Conservation (phyloP, 768 basidiomycete species). For the Leccinum disarticulatum region DNA sequence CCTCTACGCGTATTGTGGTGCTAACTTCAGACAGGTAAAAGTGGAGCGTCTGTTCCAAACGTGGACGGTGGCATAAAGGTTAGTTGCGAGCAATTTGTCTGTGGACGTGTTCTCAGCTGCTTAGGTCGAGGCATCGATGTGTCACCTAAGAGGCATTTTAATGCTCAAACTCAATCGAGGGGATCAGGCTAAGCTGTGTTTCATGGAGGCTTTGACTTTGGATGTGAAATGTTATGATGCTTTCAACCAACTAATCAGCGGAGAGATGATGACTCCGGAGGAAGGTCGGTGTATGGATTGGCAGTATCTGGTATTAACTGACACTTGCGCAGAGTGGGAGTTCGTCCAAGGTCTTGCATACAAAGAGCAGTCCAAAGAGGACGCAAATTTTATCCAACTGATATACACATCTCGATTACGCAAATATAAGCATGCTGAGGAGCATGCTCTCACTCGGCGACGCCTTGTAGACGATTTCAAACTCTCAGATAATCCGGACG, state of each 20-base stretch:
- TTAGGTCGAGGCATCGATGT: conserved; percentile 98
- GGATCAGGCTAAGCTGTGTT: conserved; percentile 89
- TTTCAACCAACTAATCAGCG: conserved; percentile 84
- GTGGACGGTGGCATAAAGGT: conserved; percentile 96
- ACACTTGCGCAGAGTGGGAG: conserved; percentile 79
- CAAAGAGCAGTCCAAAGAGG: conserved; percentile 78
- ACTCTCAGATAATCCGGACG: conserved; percentile 89
- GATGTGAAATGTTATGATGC: conserved; percentile 98
- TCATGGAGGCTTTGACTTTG: conserved; percentile 91
- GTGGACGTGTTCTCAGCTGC: conserved; percentile 1
- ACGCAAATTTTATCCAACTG: conserved; percentile 87
- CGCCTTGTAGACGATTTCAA: conserved; percentile 82
- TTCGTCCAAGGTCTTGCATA: conserved; percentile 87
- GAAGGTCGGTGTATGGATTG: conserved; percentile 67
- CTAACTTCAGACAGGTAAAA: conserved; percentile 43
- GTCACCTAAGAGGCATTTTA: conserved; percentile 87
- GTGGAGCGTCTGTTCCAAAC: conserved; percentile 73
- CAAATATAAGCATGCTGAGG: conserved; percentile 82
- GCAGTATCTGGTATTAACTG: conserved; percentile 3
- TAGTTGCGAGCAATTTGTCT: conserved; percentile 14
- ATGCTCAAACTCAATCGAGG: conserved; percentile 93
- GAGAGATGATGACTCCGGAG: conserved; percentile 94
- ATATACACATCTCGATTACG: conserved; percentile 91
- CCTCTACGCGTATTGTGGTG: neutral
- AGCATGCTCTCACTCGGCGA: conserved; percentile 78